Evolutionary conservation across 1,284 basidiomycete species (phyloP), one percentile per base, ranked within the genome.

Genomic region (Irpex lacteus): DNA sequence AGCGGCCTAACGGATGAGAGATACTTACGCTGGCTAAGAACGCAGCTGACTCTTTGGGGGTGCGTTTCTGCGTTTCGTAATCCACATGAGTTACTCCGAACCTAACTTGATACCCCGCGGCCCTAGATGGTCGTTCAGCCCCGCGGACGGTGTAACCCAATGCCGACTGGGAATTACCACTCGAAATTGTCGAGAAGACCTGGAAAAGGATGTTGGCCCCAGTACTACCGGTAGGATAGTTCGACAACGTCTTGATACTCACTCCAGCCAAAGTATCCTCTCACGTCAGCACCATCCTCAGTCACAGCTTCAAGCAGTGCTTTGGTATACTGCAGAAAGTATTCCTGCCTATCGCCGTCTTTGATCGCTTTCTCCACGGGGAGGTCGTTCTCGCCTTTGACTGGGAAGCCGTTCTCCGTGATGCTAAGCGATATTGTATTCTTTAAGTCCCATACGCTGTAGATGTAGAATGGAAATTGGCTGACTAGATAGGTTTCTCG

Each of bases 191-290:
- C 89, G 58, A 90, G 72, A 58, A 89, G 76, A 73, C 85, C 85
- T 86, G 62, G 49, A 61, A 44, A 26, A 9, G 0, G 37, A 18
- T 13, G 19, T 11, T 59, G 11, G 19, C 50, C 37, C 19, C 8
- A n/a, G 26, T 26, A 26, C 26, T 26, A 26, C 26, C 38, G 19
- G 19, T n/a, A 3, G 9, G 7, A 11, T 8, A 63, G 34, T n/a
- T 13, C 19, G 21, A 34, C 15, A 19, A 19, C 32, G 11, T 13
- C 13, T 18, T n/a, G n/a, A 8, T 26, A 73, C 77, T 61, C 64
- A 85, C 85, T 89, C 88, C 88, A 91, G 15, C 85, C 86, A 76
- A 91, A 90, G 75, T 92, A 93, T 1, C 85, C 84, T 59, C 82
- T 76, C 50, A 92, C 77, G 60, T 87, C 82, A 8, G 90, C 87